Conservation (phyloP, 371 early-diverging fungal genomes). For the Apophysomyces trapeziformis region DNA sequence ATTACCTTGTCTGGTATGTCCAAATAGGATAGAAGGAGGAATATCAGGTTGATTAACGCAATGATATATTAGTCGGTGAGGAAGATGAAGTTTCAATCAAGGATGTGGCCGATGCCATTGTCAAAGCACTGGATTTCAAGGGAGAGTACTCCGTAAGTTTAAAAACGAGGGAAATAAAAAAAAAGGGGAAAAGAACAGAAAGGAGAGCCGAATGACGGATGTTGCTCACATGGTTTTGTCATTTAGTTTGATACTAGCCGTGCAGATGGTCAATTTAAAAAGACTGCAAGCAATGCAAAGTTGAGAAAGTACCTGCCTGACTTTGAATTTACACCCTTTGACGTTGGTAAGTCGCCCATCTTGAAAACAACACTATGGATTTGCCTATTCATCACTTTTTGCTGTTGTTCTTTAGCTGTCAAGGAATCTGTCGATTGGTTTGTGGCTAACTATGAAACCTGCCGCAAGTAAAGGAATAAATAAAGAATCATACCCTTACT, state of each 20-base stretch:
- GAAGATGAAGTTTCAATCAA: conserved; percentile 84
- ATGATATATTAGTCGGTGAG: conserved; percentile 64
- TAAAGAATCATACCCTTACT: neutral
- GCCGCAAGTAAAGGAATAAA: conserved; percentile 55
- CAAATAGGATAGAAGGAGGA: neutral
- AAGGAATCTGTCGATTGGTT: conserved; percentile 84
- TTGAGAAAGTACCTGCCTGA: conserved; percentile 74
- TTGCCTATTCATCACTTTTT: conserved; percentile 1
- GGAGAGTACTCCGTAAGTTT: conserved; percentile 59
- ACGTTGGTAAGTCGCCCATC: conserved; percentile 54
- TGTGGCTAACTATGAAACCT: conserved; percentile 68
- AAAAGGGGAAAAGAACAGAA: neutral
- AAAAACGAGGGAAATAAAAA: too few relatives aligned
- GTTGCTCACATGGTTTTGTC: neutral
- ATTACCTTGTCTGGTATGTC: conserved; percentile 81
- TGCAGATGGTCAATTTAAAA: conserved; percentile 88
- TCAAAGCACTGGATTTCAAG: conserved; percentile 69
- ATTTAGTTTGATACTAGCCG: conserved; percentile 73
- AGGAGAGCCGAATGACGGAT: neutral
- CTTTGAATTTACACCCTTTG: conserved; percentile 84
- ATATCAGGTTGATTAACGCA: neutral
- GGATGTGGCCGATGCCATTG: conserved; percentile 80
- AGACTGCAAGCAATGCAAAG: conserved; percentile 87
- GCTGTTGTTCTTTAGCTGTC: conserved; percentile 54
- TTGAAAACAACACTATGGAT: neutral